Percentiles rank a stretch among this genome's conserved stretches.
phyloP scores from a whole-genome alignment of 2,329 filamentous ascomycete species.

The Colletotrichum sp. region DNA sequence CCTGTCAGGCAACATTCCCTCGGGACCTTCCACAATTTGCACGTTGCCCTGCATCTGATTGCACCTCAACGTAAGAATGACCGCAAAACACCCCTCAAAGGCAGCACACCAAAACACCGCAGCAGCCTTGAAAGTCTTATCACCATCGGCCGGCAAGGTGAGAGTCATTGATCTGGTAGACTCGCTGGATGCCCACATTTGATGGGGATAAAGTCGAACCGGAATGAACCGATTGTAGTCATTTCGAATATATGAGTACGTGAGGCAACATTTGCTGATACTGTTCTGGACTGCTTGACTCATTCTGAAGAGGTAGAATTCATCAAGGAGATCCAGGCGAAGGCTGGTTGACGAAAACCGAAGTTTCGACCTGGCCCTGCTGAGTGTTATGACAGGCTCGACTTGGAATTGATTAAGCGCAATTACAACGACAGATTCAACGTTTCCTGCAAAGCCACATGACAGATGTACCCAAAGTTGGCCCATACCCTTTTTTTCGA shows the following conservation, averaged over 20 bases:
- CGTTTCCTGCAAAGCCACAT: not conserved
- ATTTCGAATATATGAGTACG: rapidly evolving
- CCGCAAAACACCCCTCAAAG: rapidly evolving
- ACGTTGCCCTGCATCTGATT: not conserved
- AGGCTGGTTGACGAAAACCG: not conserved
- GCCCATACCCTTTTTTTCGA: rapidly evolving
- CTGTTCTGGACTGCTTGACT: not conserved
- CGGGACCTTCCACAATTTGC: not conserved
- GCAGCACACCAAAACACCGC: not conserved
- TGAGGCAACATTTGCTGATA: not conserved
- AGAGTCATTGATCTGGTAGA: not conserved
- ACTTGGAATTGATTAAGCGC: rapidly evolving
- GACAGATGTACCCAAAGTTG: not conserved
- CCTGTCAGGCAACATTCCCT: not conserved
- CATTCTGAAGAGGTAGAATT: rapidly evolving
- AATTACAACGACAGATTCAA: rapidly evolving
- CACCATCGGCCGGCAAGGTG: not conserved
- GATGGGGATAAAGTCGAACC: rapidly evolving
- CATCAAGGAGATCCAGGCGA: rapidly evolving
- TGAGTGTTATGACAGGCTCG: not conserved
- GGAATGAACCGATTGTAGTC: no score
- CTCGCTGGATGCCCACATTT: not conserved
- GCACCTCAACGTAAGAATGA: rapidly evolving
- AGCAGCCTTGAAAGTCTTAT: not conserved
- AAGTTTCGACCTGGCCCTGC: not conserved